Evolutionary conservation across 2,329 filamentous ascomycete genomes (phyloP).

Genomic region (Penicillium sp.): DNA sequence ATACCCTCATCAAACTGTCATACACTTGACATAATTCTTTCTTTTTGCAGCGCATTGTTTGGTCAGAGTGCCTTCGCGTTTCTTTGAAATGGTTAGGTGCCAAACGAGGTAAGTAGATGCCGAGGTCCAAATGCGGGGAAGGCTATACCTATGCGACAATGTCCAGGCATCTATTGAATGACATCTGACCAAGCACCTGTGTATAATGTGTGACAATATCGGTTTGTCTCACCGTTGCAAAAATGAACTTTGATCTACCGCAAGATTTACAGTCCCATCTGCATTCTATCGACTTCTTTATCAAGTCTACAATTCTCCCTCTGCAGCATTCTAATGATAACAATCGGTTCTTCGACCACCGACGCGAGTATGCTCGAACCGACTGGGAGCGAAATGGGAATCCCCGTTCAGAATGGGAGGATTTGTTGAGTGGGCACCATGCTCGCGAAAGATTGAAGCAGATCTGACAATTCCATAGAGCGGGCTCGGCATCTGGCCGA

Average conservation of each 20-base stretch:
- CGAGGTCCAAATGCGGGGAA: conserved; percentile 22
- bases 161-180: neutral
- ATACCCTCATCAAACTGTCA: no score
- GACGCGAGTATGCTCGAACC: conserved; percentile 60
- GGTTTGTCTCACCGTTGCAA: neutral
- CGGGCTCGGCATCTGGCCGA: conserved; percentile 54
- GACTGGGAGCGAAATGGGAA: conserved; percentile 59
- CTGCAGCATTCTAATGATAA: conserved; percentile 55
- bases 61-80: no score
- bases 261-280: conserved; percentile 50
- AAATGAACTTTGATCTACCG: conserved; percentile 58
- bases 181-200: neutral
- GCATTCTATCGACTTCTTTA: conserved; percentile 55
- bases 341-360: conserved; percentile 64
- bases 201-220: neutral
- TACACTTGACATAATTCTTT: no score
- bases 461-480: conserved; percentile 11
- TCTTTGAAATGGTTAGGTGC: no score
- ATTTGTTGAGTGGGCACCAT: conserved; percentile 42
- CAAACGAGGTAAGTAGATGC: neutral
- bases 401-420: conserved; percentile 59
- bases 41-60: no score
- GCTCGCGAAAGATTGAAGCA: neutral
- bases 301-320: conserved; percentile 46
- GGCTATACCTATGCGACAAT: neutral